Evolutionary conservation across 306 rosid genomes (phyloP), one percentile per base, ranked within the genome.

Genomic region (Oxytropis ochrocephala): DNA sequence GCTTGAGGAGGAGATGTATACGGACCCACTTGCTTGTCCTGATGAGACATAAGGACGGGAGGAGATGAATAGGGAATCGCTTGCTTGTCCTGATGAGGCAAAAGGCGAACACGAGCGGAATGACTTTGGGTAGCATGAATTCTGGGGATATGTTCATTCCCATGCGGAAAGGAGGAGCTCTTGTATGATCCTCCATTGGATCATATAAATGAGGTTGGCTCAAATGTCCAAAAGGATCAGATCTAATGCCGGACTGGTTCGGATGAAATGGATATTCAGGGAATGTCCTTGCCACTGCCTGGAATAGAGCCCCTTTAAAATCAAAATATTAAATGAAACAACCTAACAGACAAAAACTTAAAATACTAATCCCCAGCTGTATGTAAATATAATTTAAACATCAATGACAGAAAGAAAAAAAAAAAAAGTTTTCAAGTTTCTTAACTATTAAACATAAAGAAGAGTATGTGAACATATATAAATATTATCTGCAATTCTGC

Each of bases 201-300:
- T 84, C 88, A 48, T 81, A 89, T 74, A 77, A 78, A 76, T 85
- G 98, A 66, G 94, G 75, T 67, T 78, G 96, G 59, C 81, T 54
- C 67, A 79, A 76, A 63, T 85, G 90, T 67, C 95, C 96, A 76
- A 84, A 90, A 6, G 77, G 78, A 72, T 94, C 92, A 67, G 87
- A 60, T 70, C 88, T 82, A 76, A 79, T 44, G 81, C 70, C 68
- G 48, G 96, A 8, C 59, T 76, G 85, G 63, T 78, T 93, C 38
- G 85, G 95, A 78, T 87, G 85, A 84, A 85, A 95, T 29, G 88
- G 72, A 79, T 87, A 89, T 62, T 95, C 96, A 30, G 81, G 92
- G 55, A 87, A 78, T 57, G 81, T 75, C 80, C 96, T 95, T 42
- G 85, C 14, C 32, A 84, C 42, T 68, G 80, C 92, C 99, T 95